Base-by-base conservation (phyloP, 805 yeast genomes). In the Blastobotrys terrestris region DNA sequence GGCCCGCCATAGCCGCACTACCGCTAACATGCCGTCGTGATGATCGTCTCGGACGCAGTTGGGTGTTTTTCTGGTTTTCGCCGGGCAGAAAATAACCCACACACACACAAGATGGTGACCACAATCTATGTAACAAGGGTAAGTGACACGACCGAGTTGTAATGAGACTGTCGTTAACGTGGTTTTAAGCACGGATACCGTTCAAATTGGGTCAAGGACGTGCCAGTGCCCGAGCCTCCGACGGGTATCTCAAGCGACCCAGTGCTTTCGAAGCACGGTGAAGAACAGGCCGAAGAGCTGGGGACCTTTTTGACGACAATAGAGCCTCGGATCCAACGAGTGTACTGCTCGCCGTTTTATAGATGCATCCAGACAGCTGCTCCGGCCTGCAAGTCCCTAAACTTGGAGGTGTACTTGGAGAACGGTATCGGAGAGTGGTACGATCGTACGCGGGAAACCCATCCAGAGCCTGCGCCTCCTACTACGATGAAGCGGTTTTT, bases 381-480 rank as follows among this genome's bases (percentile, higher is more conserved):
- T 8, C 95, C 96, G 1, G 74, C 84, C 13, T 81, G 95, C 0
- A 72, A 80, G 44, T 64, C 66, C 22, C 68, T 89, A 14, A 81
- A 75, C 3, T 60, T 86, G 39, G 79, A 81, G 11, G 78, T 91
- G 8, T 75, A 71, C 48, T 68, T 87, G 3, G 99, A 94, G 61
- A 71, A 83, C 50, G 98, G 97, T 0, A 75, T 92, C 21, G 95
- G 97, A 19, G 97, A 94, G 69, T 90, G 96, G 95, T 92, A 86
- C 63, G 79, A 80, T 60, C 73, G 96, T 60, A 16, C 42, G 19
- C 15, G 57, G 35, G 47, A 41, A n/a, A 49, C 51, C 73, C 73
- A 1, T 72, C 80, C 13, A 80, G 86, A 55, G 95, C 97, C 2
- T 31, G 67, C 97, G 0, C 89, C 85, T 0, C 66, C 74, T 18